phyloP scores from a whole-genome alignment of 176 grass and related monocot genomes.

The Bothriochloa decipiens region DNA sequence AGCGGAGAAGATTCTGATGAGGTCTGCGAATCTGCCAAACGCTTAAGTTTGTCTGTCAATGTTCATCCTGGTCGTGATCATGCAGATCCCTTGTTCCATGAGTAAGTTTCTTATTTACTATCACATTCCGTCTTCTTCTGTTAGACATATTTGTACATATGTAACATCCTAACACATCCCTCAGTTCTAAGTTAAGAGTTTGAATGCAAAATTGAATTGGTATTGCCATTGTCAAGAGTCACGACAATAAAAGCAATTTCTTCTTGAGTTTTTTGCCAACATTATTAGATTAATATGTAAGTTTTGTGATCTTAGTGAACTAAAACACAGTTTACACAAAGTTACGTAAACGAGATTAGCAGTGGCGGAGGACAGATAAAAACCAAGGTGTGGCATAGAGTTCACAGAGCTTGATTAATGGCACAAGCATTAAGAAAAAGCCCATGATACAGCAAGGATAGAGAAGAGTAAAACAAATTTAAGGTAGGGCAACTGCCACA shows the following conservation, averaged over 20 bases:
- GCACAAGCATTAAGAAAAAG: too few species aligned
- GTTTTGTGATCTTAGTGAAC: constrained; percentile 5
- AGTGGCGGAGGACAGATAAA: too few species aligned
- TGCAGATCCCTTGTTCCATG: constrained; percentile 84
- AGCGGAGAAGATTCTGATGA: constrained; percentile 89
- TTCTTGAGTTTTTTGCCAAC: constrained; percentile 3
- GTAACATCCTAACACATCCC: background rate
- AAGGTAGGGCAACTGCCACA: too few species aligned
- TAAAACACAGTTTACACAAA: constrained; percentile 13
- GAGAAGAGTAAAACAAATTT: too few species aligned
- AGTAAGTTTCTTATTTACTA: constrained; percentile 67
- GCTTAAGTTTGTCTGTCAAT: constrained; percentile 67
- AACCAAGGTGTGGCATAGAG: too few species aligned
- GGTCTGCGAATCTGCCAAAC: constrained; percentile 61
- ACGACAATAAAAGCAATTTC: constrained; percentile 1
- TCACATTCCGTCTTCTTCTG: background rate
- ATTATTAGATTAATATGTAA: constrained; percentile 6
- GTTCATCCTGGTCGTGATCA: constrained; percentile 89
- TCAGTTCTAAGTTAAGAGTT: background rate
- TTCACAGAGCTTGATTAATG: too few species aligned
- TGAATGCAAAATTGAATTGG: constrained; percentile 4
- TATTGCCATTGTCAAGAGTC: background rate
- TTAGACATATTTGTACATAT: background rate
- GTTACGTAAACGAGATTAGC: background rate
- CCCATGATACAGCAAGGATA: too few species aligned